phyloP scores from a whole-genome alignment of 768 basidiomycete species.

The Suillus fuscotomentosus region DNA sequence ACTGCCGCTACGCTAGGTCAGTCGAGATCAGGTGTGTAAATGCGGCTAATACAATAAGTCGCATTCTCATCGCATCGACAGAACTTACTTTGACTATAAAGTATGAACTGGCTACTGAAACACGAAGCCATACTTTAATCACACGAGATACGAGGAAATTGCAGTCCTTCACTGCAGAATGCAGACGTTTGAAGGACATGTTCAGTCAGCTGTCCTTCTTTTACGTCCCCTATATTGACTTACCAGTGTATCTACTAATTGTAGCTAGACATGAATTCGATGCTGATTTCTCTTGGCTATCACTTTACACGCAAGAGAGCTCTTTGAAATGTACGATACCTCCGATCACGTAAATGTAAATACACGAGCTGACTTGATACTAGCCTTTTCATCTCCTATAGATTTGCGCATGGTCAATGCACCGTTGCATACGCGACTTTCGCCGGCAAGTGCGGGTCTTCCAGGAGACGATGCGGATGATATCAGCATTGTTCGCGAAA shows the following conservation, averaged over 20 bases:
- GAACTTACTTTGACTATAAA: conserved; percentile 57
- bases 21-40: conserved; percentile 40
- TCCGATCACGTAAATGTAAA: not conserved
- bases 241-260: not conserved
- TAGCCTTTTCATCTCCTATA: not conserved
- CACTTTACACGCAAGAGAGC: not conserved
- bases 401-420: conserved; percentile 54
- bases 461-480: conserved; percentile 62
- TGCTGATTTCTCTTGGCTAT: not conserved
- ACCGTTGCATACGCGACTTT: conserved; percentile 55
- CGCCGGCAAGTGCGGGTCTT: conserved; percentile 58
- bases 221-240: not conserved
- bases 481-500: conserved; percentile 54
- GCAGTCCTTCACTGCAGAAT: conserved; percentile 49
- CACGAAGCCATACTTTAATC: conserved; percentile 41
- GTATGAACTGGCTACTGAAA: conserved; percentile 33
- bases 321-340: not conserved
- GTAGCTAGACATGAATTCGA: conserved; percentile 1
- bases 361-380: not conserved
- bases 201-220: conserved; percentile 36
- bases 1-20: conserved; percentile 27
- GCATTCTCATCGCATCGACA: conserved; percentile 19
- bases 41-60: conserved; percentile 4
- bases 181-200: conserved; percentile 52
- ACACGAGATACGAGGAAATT: conserved; percentile 50